These are phyloP conservation scores for Skeletonema potamos DNA, from an alignment of 108 stramenopile genomes.

Conservation along the genomic window DNA sequence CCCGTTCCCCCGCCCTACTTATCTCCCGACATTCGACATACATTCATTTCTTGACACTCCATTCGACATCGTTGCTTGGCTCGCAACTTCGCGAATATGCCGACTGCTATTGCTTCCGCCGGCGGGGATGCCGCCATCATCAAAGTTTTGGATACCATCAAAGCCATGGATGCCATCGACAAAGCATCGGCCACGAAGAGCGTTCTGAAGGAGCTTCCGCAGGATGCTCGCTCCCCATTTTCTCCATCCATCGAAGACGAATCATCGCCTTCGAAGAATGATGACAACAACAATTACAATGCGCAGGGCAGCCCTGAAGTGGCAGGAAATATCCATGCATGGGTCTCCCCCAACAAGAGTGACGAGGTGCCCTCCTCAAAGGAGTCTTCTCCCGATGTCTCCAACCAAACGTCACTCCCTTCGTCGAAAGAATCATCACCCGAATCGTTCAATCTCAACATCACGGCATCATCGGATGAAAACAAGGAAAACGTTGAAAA, in stretches of 20 bases:
- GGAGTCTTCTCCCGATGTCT: slow-evolving; percentile 15
- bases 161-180: not conserved
- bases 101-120: not conserved
- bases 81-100: no score
- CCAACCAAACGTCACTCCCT: not conserved
- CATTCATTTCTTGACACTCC: no score
- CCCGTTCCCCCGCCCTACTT: no score
- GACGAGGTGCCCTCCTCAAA: slow-evolving; percentile 17
- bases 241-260: not conserved
- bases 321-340: slow-evolving; percentile 6
- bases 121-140: not conserved
- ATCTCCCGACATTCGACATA: no score
- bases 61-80: no score
- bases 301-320: not conserved
- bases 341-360: slow-evolving; percentile 40
- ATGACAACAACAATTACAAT: not conserved
- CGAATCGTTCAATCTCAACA: not conserved
- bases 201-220: not conserved
- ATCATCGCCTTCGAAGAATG: not conserved
- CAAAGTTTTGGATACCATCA: not conserved
- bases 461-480: not conserved
- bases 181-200: not conserved
- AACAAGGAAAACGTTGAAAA: slow-evolving; percentile 2
- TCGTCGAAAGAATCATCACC: not conserved
- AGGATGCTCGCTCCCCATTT: not conserved